Base-by-base conservation (phyloP, 345 rosid species). In the Populus pruinosa region DNA sequence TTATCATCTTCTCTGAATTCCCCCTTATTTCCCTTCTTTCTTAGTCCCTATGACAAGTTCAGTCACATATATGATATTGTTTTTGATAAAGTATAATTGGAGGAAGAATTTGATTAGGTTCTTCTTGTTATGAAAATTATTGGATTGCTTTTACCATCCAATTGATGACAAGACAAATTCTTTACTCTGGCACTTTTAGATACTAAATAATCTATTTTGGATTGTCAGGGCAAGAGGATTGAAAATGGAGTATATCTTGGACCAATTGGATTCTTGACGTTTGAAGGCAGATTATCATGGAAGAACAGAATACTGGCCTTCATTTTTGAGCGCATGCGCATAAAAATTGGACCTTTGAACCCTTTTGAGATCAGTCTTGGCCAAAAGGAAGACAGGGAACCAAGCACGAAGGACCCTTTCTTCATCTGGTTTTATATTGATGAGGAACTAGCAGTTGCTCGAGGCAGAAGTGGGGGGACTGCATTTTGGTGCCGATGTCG, bases 161-260 rank as follows among this genome's bases (percentile, higher is more conserved):
- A 29, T 50, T 67, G 12, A 23, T 6, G 70, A 27, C 18, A 38
- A 41, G 53, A 47, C 53, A 47, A 4, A 4, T 47, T 47, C 53
- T 14, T 14, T 14, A 14, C 53, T 12, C 16, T 44, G 50, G 67
- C n/a, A 44, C 16, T 35, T 25, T 72, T 21, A 35, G 74, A 75
- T 77, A 38, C 72, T 80, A 55, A 66, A 43, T 4, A 49, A 23
- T 76, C 39, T 12, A 2, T 2, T n/a, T 72, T 72, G 49, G 56
- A 71, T 80, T 70, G 55, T 72, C 94, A 95, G 98, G 98, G 82
- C 0, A 83, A 81, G 79, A 86, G 97, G 84, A 95, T 95, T 61
- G 99, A 95, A 84, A 95, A 95, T 72, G 99, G 98, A 14, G 91
- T 90, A 16, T 95, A 85, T 87, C 91, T 95, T 41, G 97, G 98